Evolutionary conservation across 2,329 filamentous ascomycete species (phyloP).

Genomic region (Aspergillus puulaauensis): DNA sequence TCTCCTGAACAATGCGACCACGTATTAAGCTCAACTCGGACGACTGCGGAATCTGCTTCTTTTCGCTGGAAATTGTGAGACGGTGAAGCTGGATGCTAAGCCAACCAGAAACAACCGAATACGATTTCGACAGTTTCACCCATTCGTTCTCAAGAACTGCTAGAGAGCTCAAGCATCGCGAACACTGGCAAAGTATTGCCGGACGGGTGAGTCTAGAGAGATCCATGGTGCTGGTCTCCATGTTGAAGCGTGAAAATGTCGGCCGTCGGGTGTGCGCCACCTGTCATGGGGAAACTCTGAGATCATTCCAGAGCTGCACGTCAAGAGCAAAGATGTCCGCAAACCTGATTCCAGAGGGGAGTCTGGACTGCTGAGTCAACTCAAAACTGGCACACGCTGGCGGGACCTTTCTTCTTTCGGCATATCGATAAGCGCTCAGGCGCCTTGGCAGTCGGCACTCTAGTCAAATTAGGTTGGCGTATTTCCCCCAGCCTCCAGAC

Average conservation of each 20-base stretch:
- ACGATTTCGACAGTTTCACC: slow-evolving; percentile 39
- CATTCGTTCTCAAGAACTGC: slow-evolving; percentile 43
- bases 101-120: slow-evolving; percentile 38
- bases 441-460: slow-evolving; percentile 12
- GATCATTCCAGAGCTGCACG: background rate
- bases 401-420: slow-evolving; percentile 20
- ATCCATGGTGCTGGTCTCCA: slow-evolving; percentile 28
- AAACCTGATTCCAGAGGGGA: slow-evolving; percentile 21
- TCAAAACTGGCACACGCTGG: slow-evolving; percentile 15
- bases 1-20: slow-evolving; percentile 37
- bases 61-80: slow-evolving; percentile 36
- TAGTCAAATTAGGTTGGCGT: background rate
- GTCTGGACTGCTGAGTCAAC: slow-evolving; percentile 32
- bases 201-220: slow-evolving; percentile 36
- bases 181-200: slow-evolving; percentile 39
- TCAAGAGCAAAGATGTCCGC: slow-evolving; percentile 16
- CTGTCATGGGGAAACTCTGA: slow-evolving; percentile 9
- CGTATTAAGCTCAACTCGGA: slow-evolving; percentile 36
- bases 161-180: slow-evolving; percentile 40
- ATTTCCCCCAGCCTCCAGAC: background rate
- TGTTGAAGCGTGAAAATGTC: slow-evolving; percentile 5
- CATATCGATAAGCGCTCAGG: slow-evolving; percentile 20
- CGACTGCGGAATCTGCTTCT: slow-evolving; percentile 36
- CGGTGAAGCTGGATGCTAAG: slow-evolving; percentile 39
- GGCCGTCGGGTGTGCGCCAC: slow-evolving; percentile 9